These are phyloP conservation scores for Aspergillus aculeatus DNA, from an alignment of 2,329 filamentous ascomycete genomes.

Conservation along the genomic window DNA sequence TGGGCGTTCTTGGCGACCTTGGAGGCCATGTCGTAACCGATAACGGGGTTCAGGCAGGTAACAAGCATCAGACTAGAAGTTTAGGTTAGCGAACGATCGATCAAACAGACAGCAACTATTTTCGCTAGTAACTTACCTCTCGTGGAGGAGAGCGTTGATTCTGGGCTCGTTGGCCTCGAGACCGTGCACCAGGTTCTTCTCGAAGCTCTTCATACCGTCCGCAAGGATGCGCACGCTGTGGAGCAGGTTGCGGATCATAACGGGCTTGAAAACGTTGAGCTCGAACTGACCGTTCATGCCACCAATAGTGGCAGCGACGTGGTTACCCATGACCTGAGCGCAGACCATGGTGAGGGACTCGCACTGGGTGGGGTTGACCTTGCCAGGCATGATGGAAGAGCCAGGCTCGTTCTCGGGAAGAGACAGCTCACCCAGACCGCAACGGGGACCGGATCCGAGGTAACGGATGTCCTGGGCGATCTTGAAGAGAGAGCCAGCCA, in stretches of 20 bases:
- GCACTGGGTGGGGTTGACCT: constrained; percentile 98
- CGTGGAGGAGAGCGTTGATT: constrained; percentile 85
- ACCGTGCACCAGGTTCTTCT: constrained; percentile 85
- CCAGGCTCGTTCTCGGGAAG: constrained; percentile 98
- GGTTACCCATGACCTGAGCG: constrained; percentile 96
- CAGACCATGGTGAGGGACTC: constrained; percentile 98
- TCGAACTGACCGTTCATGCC: constrained; percentile 99
- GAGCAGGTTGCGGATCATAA: constrained; percentile 91
- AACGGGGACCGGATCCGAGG: constrained; percentile 91
- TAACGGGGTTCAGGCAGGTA: constrained; percentile 95
- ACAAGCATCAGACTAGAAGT: constrained; percentile 83
- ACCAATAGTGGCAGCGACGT: constrained; percentile 86
- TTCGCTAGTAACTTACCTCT: constrained; percentile 64
- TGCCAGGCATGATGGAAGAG: constrained; percentile 97
- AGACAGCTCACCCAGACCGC: constrained; percentile 87
- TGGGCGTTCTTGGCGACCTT: constrained; percentile 98
- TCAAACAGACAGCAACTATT: constrained; percentile 1
- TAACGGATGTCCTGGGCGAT: constrained; percentile 98
- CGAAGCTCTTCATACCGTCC: constrained; percentile 92
- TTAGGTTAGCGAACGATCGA: constrained; percentile 20
- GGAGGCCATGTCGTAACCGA: constrained; percentile 95
- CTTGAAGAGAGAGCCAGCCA: constrained; percentile 90
- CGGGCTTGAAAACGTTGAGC: constrained; percentile 97
- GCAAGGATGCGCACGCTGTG: constrained; percentile 86
- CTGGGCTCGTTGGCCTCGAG: constrained; percentile 91